phyloP scores from a whole-genome alignment of 2,329 filamentous ascomycete species.

The Nakataea oryzae region DNA sequence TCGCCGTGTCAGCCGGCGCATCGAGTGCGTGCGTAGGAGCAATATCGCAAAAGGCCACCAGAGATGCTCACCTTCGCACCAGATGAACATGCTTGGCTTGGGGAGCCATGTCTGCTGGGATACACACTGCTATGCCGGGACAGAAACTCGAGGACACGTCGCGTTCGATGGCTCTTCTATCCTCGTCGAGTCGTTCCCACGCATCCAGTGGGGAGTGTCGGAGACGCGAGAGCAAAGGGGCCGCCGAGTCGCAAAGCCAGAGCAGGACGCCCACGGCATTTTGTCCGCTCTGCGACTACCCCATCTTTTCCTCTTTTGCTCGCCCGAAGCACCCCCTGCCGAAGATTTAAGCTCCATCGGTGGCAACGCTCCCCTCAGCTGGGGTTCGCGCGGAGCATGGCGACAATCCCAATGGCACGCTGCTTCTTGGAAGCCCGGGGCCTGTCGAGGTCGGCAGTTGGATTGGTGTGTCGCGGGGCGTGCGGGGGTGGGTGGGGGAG shows the following conservation, averaged over 20 bases:
- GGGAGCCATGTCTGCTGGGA: not conserved
- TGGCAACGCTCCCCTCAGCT: too few species aligned
- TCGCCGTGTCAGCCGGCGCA: not conserved
- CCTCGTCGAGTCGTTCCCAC: too few species aligned
- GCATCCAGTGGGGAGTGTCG: too few species aligned
- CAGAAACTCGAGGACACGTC: not conserved
- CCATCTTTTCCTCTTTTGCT: not conserved
- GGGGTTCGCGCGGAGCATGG: not conserved
- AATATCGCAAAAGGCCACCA: too few species aligned
- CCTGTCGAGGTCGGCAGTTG: not conserved
- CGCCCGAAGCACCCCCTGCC: too few species aligned
- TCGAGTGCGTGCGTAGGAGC: not conserved
- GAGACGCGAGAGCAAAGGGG: not conserved
- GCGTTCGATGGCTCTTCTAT: not conserved
- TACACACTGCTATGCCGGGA: not conserved
- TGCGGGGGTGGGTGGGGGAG: not conserved
- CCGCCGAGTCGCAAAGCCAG: not conserved
- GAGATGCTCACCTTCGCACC: not conserved
- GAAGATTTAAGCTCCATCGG: too few species aligned
- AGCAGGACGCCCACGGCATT: not conserved
- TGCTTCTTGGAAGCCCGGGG: too few species aligned
- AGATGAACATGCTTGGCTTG: not conserved
- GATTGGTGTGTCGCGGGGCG: not conserved
- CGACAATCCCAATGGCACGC: not conserved
- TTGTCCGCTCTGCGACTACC: not conserved